Conservation (phyloP, 1,284 basidiomycete genomes). For the Trichosporon sp. region DNA sequence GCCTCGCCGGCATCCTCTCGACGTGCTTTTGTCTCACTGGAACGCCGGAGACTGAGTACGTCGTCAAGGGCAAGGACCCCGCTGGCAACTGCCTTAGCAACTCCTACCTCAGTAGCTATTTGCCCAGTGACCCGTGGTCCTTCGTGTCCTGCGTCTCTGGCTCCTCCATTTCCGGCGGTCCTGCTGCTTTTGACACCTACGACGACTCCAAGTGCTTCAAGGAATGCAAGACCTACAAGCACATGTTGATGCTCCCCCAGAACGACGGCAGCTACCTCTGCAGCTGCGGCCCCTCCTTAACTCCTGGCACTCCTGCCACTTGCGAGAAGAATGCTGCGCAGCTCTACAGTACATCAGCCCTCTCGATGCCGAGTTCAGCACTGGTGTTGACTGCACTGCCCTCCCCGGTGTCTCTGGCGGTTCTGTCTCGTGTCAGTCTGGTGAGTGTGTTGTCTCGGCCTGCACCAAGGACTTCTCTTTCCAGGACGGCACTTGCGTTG, state of each 20-base stretch:
- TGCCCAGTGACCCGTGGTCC: background rate
- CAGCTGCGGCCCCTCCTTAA: conserved; percentile 17
- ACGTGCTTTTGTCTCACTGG: conserved; percentile 20
- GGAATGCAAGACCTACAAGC: conserved; percentile 12
- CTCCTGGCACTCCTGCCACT: background rate
- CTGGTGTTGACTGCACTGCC: conserved; percentile 24
- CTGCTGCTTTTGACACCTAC: conserved; percentile 3
- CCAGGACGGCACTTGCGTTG: conserved; percentile 22
- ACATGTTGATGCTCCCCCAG: background rate
- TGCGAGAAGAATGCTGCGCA: conserved; percentile 10
- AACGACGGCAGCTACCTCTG: conserved; percentile 5
- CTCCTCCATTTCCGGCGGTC: conserved; percentile 3
- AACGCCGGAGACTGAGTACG: background rate
- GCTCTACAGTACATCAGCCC: too few relatives aligned
- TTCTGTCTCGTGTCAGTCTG: conserved; percentile 28
- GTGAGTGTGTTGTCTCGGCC: conserved; percentile 25
- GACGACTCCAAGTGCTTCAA: conserved; percentile 20
- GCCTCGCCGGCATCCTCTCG: conserved; percentile 22
- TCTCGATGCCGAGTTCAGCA: background rate
- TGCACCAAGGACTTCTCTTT: conserved; percentile 26
- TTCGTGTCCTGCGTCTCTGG: conserved; percentile 20
- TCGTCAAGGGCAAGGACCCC: conserved; percentile 4
- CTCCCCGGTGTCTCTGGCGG: conserved; percentile 27
- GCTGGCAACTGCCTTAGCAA: conserved; percentile 1
- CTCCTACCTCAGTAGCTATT: conserved; percentile 17